Evolutionary conservation across 1,139 yeast genomes (phyloP), one percentile per base, ranked within the genome.

Genomic region (Hyphopichia burtonii): DNA sequence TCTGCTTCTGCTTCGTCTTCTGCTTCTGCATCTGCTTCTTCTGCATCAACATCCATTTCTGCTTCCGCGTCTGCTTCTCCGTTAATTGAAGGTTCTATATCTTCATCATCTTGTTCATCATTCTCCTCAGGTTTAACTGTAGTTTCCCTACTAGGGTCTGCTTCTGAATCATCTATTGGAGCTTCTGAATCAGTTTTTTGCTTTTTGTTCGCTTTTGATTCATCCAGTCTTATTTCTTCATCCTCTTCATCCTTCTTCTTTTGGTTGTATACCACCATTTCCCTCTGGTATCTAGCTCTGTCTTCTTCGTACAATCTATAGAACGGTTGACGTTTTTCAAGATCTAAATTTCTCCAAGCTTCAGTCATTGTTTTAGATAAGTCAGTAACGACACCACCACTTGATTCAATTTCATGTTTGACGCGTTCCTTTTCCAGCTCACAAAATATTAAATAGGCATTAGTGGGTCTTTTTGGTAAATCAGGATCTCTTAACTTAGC

Each of bases 391-490:
- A 72, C 74, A 1, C 83, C 84, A 2, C 77, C 74, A 37, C 54
- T 55, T 16, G 56, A 59, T 36, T 67, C 72, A 42, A 60, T 65
- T 46, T 82, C 80, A 41, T 73, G 74, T 50, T 79, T 81, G 38
- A 88, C 77, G 41, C 78, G 72, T 41, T 87, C 96, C 61, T 88
- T 86, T 56, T 88, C 94, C 66, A 80, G 68, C 47, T 90, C 97
- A 65, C 97, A 90, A 58, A 86, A 90, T 41, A 88, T 78, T 48
- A 89, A 71, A 56, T 90, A 89, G 9, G 96, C 96, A 61, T 90
- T 90, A 5, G 95, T 86, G 14, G 96, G 96, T 53, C 95, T 75
- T 54, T 87, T 87, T 14, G 97, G 96, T 55, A 85, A 76, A 51
- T 82, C 83, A 3, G 96, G 96, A 59, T 87, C 96, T 54, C 90